Percentiles rank a stretch among this genome's conserved stretches.
Evolutionary conservation across 805 yeast genomes (phyloP).

Genomic region (Ogataea kodamae): DNA sequence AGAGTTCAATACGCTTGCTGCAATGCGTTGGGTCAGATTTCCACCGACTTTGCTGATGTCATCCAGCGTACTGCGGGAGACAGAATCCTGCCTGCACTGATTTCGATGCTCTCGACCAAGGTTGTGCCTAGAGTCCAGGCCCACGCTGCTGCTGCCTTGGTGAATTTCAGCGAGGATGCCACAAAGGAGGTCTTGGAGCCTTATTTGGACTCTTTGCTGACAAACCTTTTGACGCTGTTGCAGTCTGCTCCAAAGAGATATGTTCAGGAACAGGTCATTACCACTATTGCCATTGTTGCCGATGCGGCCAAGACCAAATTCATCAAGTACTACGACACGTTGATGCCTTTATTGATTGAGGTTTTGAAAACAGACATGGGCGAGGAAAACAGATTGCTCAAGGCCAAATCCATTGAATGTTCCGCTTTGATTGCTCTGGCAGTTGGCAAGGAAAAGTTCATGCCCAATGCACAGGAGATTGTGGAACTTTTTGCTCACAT

Average conservation of each 20-base stretch:
- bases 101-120: conserved; percentile 68
- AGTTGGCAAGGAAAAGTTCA: conserved; percentile 87
- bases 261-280: conserved; percentile 95
- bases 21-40: conserved; percentile 94
- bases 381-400: conserved; percentile 70
- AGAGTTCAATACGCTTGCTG: conserved; percentile 97
- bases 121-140: conserved; percentile 92
- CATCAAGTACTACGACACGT: conserved; percentile 85
- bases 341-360: conserved; percentile 83
- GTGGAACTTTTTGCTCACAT: conserved; percentile 68
- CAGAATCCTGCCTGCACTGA: conserved; percentile 80
- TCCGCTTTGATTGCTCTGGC: conserved; percentile 91
- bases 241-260: conserved; percentile 80
- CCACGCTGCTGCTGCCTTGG: conserved; percentile 98
- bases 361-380: conserved; percentile 79
- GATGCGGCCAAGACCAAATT: conserved; percentile 91
- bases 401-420: conserved; percentile 95
- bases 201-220: conserved; percentile 77
- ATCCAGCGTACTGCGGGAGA: conserved; percentile 80
- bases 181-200: conserved; percentile 85
- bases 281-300: conserved; percentile 95
- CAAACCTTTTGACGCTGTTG: conserved; percentile 68
- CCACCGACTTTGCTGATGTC: conserved; percentile 90
- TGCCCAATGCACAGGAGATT: conserved; percentile 68
- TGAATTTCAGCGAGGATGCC: conserved; percentile 92